Conservation (phyloP, 148 eudicot species). For the Pharnaceum exiguum region DNA sequence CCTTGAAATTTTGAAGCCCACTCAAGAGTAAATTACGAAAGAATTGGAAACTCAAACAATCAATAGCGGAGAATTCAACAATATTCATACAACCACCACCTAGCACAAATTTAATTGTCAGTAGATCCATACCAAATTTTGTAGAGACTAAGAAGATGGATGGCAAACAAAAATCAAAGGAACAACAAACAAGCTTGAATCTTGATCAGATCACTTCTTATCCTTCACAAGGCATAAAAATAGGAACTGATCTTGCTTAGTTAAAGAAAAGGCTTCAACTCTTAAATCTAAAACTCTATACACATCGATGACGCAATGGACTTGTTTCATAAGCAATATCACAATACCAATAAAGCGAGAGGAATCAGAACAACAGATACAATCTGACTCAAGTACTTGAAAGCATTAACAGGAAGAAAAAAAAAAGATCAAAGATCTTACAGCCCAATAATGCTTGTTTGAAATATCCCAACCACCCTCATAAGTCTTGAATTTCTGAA, state of each 20-base stretch:
- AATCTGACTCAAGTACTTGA: background rate
- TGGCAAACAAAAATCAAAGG: background rate
- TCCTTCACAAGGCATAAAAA: too few relatives aligned
- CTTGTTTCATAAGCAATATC: too few relatives aligned
- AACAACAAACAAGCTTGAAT: background rate
- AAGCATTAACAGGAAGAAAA: background rate
- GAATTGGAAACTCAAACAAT: too few relatives aligned
- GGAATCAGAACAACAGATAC: background rate
- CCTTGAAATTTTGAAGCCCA: background rate
- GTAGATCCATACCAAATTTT: background rate
- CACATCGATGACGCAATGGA: too few relatives aligned
- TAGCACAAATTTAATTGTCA: too few relatives aligned
- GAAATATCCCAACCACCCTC: constrained; percentile 91
- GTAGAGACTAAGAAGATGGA: background rate
- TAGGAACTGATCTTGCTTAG: too few relatives aligned
- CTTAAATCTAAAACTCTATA: too few relatives aligned
- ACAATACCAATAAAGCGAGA: background rate
- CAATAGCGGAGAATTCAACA: too few relatives aligned
- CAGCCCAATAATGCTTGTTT: constrained; percentile 92
- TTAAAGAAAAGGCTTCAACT: too few relatives aligned
- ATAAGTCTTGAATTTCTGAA: constrained; percentile 53
- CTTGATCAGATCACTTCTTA: background rate
- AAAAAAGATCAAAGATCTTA: constrained; percentile 32
- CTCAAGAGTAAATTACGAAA: too few relatives aligned
- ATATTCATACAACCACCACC: too few relatives aligned